Base-by-base conservation (phyloP, 345 rosid species). In the Combretum micranthum region DNA sequence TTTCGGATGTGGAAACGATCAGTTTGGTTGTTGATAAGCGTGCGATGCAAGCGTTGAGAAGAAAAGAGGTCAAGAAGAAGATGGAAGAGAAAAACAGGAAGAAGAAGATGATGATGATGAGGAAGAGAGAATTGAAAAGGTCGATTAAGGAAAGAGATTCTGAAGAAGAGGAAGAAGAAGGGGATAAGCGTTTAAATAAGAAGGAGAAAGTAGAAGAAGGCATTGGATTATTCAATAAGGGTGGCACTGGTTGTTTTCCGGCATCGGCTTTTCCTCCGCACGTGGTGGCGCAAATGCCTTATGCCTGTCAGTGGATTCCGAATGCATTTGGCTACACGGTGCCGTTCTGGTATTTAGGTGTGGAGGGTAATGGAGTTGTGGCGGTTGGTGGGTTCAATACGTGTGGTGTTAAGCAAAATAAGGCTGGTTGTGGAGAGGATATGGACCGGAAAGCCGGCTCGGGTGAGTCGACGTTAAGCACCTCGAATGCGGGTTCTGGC, bases 41-140 rank as follows among this genome's bases (percentile, higher is more conserved):
- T 7, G 79, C 73, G 73, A 49, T 62, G 39, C 78, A 68, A 19
- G 82, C 68, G 64, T 49, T 64, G 46, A 53, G 74, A 55, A 69
- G 78, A 56, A 76, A 69, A 12, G 82, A 74, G 51, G 77, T 76
- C 15, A 70, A 46, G 80, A 80, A 53, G 77, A 76, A 80, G 64
- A 68, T 80, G 45, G 83, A 66, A 50, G 59, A 71, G 62, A 80
- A 68, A 67, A 73, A 65, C 54, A 66, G 68, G 58, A 74, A 53
- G 64, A 63, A 20, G 44, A n/a, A 56, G 60, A 15, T 25, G 14
- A 13, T 25, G n/a, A 11, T 45, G 50, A 32, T 19, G 14, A 18
- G 42, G 18, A n/a, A 2, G 49, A 32, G 50, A 56, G 49, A 18
- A 42, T 48, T 18, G 49, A 44, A 47, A 47, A 20, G 50, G 19